Base-by-base conservation (phyloP, 495 filamentous ascomycete species). In the Xylaria palmicola region DNA sequence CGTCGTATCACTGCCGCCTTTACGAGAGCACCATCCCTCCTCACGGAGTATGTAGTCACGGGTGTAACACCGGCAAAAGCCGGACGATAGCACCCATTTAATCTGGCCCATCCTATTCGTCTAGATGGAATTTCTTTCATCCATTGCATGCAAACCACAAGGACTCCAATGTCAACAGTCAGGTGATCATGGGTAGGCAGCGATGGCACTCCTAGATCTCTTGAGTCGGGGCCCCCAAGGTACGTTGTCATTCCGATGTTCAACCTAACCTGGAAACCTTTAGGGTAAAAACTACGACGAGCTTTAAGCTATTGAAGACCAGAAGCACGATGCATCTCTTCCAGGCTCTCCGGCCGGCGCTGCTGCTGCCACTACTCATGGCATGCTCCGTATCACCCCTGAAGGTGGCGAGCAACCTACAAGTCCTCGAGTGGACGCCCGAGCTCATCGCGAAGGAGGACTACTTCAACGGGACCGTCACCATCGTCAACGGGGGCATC, bases 371-470 rank as follows among this genome's bases (percentile, higher is more conserved):
- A 3, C 17, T 51, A 15, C 48, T 51, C 29, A 22, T 17, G 13
- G 17, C 17, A 20, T 34, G n/a, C 8, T 15, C 1, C 62, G 15
- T 34, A 6, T 34, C 29, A 22, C 34, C 48, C 6, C 59, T 75
- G 4, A 72, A 72, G 40, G 70, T 75, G 36, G 71, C 67, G 6
- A 69, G 62, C 32, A 58, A 62, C 0, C 59, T 72, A 0, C 41
- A 57, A 24, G 64, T 63, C 6, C 67, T 75, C 13, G 73, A 75
- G 53, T 66, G 68, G 62, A 74, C 73, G 12, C 71, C 71, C 22
- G 61, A 74, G 56, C 60, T 63, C 2, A 59, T 65, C 45, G 72
- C 71, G 13, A 72, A 68, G 26, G 57, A 69, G 13, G 59, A 75
- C 62, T 73, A 64, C 62, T 73, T 51, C 48, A 34, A 34, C 48